Conservation (phyloP, 805 yeast genomes). For the Komagataella phaffii region DNA sequence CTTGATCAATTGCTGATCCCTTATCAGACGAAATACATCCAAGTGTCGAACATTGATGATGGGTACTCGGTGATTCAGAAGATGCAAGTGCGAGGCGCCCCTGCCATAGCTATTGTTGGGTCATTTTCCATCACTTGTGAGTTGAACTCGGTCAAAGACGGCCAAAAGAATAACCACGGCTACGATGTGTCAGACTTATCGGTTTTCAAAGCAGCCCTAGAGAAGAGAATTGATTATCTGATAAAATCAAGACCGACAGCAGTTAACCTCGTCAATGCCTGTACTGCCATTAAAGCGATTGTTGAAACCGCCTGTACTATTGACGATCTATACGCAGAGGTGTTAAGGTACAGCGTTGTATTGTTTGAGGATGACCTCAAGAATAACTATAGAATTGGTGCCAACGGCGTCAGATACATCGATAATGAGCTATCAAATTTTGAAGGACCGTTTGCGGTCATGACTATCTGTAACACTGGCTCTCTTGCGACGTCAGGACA, state of each 20-base stretch:
- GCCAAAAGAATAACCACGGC: constrained; percentile 12
- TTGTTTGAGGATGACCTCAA: constrained; percentile 64
- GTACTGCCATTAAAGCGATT: constrained; percentile 30
- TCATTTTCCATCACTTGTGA: constrained; percentile 77
- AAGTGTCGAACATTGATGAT: constrained; percentile 49
- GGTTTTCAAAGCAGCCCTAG: constrained; percentile 22
- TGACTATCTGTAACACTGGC: constrained; percentile 94
- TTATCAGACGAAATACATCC: constrained; percentile 56
- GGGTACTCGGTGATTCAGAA: constrained; percentile 73
- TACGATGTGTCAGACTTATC: constrained; percentile 9
- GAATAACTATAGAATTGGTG: constrained; percentile 73
- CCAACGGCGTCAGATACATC: constrained; percentile 66
- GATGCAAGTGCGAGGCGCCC: constrained; percentile 97
- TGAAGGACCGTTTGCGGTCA: constrained; percentile 58
- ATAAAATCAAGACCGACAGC: constrained; percentile 89
- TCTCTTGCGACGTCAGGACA: constrained; percentile 95
- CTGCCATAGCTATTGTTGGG: constrained; percentile 95
- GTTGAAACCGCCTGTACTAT: constrained; percentile 7
- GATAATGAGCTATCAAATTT: constrained; percentile 27
- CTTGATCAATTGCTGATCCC: constrained; percentile 81
- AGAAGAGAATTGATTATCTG: constrained; percentile 44
- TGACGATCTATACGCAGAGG: constrained; percentile 13
- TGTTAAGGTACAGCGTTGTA: constrained; percentile 32
- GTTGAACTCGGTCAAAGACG: constrained; percentile 20
- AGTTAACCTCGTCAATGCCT: constrained; percentile 77